phyloP scores from a whole-genome alignment of 2,329 filamentous ascomycete species.

The Neurospora sp. region DNA sequence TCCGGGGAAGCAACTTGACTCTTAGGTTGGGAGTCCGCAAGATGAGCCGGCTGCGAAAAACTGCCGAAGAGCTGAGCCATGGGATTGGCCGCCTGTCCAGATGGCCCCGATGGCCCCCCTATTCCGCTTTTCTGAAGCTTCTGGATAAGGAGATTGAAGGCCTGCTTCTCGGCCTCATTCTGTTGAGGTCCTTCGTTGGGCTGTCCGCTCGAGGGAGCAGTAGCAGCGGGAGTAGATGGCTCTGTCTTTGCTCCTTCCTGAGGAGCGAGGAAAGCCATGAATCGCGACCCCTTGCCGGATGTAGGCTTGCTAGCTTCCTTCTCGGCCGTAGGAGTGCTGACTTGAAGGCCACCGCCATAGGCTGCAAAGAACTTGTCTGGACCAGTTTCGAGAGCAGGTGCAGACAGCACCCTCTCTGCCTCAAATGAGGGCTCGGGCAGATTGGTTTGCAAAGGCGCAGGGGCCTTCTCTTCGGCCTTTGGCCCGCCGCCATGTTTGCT shows the following conservation, averaged over 20 bases:
- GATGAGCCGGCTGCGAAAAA: slow-evolving; percentile 8
- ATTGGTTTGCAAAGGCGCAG: slow-evolving; percentile 7
- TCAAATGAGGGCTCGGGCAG: slow-evolving; percentile 27
- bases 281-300: slow-evolving; percentile 64
- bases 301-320: slow-evolving; percentile 46
- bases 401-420: slow-evolving; percentile 41
- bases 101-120: slow-evolving; percentile 7
- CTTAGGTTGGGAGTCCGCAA: slow-evolving; percentile 23
- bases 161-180: slow-evolving; percentile 66
- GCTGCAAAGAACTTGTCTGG: slow-evolving; percentile 70
- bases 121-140: slow-evolving; percentile 60
- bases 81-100: slow-evolving; percentile 11
- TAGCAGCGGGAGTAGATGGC: slow-evolving; percentile 30
- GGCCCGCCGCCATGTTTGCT: slow-evolving; percentile 33
- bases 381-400: slow-evolving; percentile 54
- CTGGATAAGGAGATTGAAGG: slow-evolving; percentile 71
- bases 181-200: slow-evolving; percentile 14
- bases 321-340: slow-evolving; percentile 28
- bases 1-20: slow-evolving; percentile 36
- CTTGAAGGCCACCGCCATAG: slow-evolving; percentile 35
- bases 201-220: slow-evolving; percentile 18
- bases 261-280: slow-evolving; percentile 68
- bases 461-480: slow-evolving; percentile 28
- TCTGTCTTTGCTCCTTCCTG: slow-evolving; percentile 46
- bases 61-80: slow-evolving; percentile 24